Evolutionary conservation across 1,284 basidiomycete genomes (phyloP), one percentile per base, ranked within the genome.

Genomic region (Apiotrichum montevideense): DNA sequence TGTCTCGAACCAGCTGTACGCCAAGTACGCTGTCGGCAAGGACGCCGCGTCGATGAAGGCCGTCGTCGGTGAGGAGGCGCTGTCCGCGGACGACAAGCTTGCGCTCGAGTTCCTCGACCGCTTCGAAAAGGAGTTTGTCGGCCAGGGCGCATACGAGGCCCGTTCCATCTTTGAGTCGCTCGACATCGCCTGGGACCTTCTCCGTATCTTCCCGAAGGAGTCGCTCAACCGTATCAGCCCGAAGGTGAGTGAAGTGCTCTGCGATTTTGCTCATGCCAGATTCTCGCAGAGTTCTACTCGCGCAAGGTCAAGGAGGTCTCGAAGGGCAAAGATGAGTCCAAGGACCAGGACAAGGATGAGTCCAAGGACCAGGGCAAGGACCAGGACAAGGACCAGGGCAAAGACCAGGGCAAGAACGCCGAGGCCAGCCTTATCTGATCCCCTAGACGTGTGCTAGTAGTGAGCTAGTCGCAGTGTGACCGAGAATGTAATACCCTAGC

Each of bases 21-120:
- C 91, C 68, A 95, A 94, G 79, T 97, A 97, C 78, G 94, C 94
- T 65, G 94, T 96, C 71, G 96, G 94, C 54, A 86, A 91, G 71
- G 96, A 99, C 73, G 96, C 96, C 35, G 93, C 95, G 1, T 84
- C 94, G 4, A 98, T 99, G 96, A 98, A 98, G 79, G 96, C 96
- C 55, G 96, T 98, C 48, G 96, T 99, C 50, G 96, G 96, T 73
- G 96, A 98, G 77, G 96, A 98, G 76, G 95, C 96, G 6, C 79
- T 98, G 65, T 92, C 89, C 37, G 80, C 85, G 0, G 62, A 63
- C 52, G 64, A 63, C 55, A 65, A 63, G 59, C 59, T 63, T 6
- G 90, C 92, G 4, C 79, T 95, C 54, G 91, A 94, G 75, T 95
- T 96, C 81, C 78, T 95, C 66, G 90, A 91, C 76, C 90, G 92